Base-by-base conservation (phyloP, 306 rosid genomes). In the Chamaecrista fasciculata region DNA sequence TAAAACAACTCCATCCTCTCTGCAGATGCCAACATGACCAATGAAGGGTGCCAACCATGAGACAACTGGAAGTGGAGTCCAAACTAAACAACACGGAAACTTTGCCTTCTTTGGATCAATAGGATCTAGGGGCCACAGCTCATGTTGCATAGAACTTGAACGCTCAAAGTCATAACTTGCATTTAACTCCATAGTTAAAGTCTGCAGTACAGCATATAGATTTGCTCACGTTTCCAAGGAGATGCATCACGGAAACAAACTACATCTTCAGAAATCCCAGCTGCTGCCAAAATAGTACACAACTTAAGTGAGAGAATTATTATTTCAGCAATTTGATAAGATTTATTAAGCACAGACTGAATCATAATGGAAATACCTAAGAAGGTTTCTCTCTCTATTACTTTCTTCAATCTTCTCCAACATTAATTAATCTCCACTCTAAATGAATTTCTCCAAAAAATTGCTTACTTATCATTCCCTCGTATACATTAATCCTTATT, bases 21-120 rank as follows among this genome's bases (percentile, higher is more conserved):
- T 86, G 81, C 98, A 90, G 78, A 93, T 81, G 80, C 98, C 97
- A 76, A 90, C 90, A 76, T 90, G 98, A 70, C 98, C 98, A 40
- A 94, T 81, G 82, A 86, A 94, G 52, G 98, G 98, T 34, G 97
- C 98, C 77, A 94, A 72, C 98, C 98, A 94, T 24, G 98, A 90
- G 76, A 94, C 96, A 9, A 94, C 83, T 0, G 98, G 98, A 61
- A 94, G 97, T 16, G 98, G 98, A 34, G 87, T 88, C 97, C 98
- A 94, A 74, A 94, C 98, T 72, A 94, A 80, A 74, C 98, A 93
- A 69, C 97, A 94, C 0, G 96, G 97, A 69, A 90, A 90, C 75
- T 79, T 88, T 20, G 83, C 86, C 33, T 77, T 89, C 78, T 67
- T 83, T 28, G 89, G 75, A 78, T 88, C 95, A 57, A 90, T 46